These are phyloP conservation scores for Beauveria bassiana DNA, from an alignment of 2,329 filamentous ascomycete genomes.

Conservation along the genomic window DNA sequence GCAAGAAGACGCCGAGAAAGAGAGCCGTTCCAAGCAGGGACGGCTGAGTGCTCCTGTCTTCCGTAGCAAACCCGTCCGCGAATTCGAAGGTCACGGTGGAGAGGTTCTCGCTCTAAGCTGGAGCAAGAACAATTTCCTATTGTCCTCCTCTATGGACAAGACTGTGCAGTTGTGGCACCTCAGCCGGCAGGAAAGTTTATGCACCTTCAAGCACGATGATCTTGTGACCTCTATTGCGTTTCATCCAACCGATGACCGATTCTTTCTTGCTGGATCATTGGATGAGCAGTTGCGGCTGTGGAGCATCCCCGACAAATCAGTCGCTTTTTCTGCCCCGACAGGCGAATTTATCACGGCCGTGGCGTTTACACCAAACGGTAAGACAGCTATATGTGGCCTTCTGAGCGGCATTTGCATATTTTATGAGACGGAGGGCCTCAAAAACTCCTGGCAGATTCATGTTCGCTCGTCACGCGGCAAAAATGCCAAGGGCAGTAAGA, in stretches of 20 bases:
- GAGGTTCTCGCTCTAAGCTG: conserved; percentile 89
- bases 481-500: conserved; percentile 94
- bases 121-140: conserved; percentile 97
- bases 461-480: conserved; percentile 88
- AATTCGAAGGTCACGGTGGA: conserved; percentile 76
- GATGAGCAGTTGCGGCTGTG: conserved; percentile 84
- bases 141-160: conserved; percentile 97
- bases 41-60: conserved; percentile 88
- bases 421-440: conserved; percentile 87
- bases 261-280: conserved; percentile 89
- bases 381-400: conserved; percentile 79
- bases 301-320: conserved; percentile 95
- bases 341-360: conserved; percentile 91
- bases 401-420: conserved; percentile 80
- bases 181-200: conserved; percentile 75
- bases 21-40: conserved; percentile 34
- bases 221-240: conserved; percentile 94
- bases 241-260: conserved; percentile 89
- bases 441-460: conserved; percentile 76
- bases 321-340: conserved; percentile 71
- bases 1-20: conserved; percentile 23
- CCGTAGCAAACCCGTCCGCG: conserved; percentile 64
- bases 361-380: conserved; percentile 87
- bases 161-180: conserved; percentile 93
- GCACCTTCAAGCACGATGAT: conserved; percentile 89